Base-by-base conservation (phyloP, 257 asterid genomes). In the Solanum ossicruentum region DNA sequence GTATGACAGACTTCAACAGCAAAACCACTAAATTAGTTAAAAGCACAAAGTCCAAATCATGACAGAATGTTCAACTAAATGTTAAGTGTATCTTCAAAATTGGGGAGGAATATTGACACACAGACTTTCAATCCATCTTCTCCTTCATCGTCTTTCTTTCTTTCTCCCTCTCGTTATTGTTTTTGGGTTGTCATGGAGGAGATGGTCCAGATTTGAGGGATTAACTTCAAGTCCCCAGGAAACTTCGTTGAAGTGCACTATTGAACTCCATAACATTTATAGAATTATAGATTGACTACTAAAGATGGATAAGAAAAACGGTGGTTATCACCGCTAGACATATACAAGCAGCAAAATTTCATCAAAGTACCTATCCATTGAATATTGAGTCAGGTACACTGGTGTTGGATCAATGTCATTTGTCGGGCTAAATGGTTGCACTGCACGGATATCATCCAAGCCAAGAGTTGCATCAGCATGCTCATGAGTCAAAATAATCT, bases 401-500 rank as follows among this genome's bases (percentile, higher is more conserved):
- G 98, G 98, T 79, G 97, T 97, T 20, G 99, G 98, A 81, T 88
- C 91, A 85, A 95, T 93, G 83, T 93, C 98, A 89, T 97, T 96
- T 66, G 94, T 95, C 72, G 98, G 88, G 85, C 98, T 97, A 91
- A 83, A 92, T 84, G 97, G 98, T 89, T 97, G 99, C 90, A 97
- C 98, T 61, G 87, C 65, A 8, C 99, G 98, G 88, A 97, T 84
- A 83, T 97, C 99, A 85, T 97, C 99, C 91, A 97, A 92, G 86
- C 99, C 99, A 86, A 97, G 98, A 91, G 93, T 93, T 66, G 99
- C 98, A 87, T 95, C 99, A 90, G 99, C 98, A 89, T 97, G 99
- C 89, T 95, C 98, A 89, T 97, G 99, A 84, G 99, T 93, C 89
- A 97, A 90, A 89, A 97, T 87, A 85, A 97, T 92, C 99, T 95